These are phyloP conservation scores for Boletus sensibilis DNA, from an alignment of 768 basidiomycete species.

Conservation along the genomic window DNA sequence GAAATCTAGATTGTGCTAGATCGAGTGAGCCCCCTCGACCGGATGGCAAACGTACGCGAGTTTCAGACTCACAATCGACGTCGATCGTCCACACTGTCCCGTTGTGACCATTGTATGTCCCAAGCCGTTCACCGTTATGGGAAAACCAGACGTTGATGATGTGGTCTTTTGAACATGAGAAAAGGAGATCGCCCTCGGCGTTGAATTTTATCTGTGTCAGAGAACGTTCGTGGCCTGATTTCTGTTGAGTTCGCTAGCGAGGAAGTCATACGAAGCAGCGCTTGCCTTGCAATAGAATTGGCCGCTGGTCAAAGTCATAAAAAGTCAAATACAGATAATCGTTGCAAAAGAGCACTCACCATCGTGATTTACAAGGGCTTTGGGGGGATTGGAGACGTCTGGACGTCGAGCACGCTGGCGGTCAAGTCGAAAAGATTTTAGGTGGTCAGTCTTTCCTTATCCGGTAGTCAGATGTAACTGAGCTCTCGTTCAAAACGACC, in stretches of 20 bases:
- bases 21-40: not conserved
- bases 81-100: constrained; percentile 97
- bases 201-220: constrained; percentile 98
- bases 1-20: constrained; percentile 75
- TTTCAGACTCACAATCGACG: constrained; percentile 75
- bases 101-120: constrained; percentile 95
- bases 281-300: constrained; percentile 69
- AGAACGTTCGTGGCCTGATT: constrained; percentile 90
- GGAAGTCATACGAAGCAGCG: not conserved
- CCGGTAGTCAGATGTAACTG: constrained; percentile 1
- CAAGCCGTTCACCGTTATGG: constrained; percentile 95
- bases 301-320: constrained; percentile 45
- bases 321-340: not conserved
- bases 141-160: constrained; percentile 96
- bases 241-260: constrained; percentile 13
- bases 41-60: not conserved
- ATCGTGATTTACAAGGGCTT: constrained; percentile 9
- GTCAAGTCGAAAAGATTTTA: constrained; percentile 20
- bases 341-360: constrained; percentile 1
- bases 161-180: constrained; percentile 94
- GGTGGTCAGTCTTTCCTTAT: constrained; percentile 21
- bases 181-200: constrained; percentile 91
- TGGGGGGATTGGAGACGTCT: not conserved
- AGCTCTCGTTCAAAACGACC: not conserved
- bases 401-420: not conserved